Base-by-base conservation (phyloP, 78 protist species). In the Salpingoeca rosetta region DNA sequence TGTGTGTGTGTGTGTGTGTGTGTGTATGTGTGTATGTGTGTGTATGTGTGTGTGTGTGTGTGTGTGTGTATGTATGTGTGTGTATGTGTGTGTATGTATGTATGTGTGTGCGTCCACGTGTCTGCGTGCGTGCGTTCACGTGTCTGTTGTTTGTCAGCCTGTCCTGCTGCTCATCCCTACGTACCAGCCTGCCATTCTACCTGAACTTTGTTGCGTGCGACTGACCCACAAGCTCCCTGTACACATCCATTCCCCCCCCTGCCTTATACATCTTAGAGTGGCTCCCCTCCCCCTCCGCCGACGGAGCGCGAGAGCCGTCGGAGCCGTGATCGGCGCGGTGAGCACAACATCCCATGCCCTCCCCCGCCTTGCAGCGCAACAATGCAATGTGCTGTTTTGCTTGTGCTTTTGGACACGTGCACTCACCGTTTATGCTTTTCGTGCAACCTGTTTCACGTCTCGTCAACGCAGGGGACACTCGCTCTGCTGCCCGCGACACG, bases 41-140 rank as follows among this genome's bases (percentile, higher is more conserved):
- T 27, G 80, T 76, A 0, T 78, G 81, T 78, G 81, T 78, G 81
- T 78, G 44, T 38, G 81, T 77, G 36, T 77, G 81, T 77, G 44
- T 22, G 81, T 38, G 81, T 31, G n/a, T 31, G 77, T 73, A 73
- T 73, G 42, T 38, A 38, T 77, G 36, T 22, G 81, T 77, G 81
- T 77, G 44, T 77, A 3, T 22, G 81, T 17, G 26, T 2, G 81
- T 77, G 31, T 37, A 42, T 22, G 31, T 2, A 22, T 38, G n/a
- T n/a, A n/a, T n/a, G n/a, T n/a, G n/a, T n/a, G n/a, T n/a, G n/a
- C n/a, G n/a, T n/a, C n/a, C n/a, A n/a, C n/a, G n/a, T n/a, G n/a
- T n/a, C n/a, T n/a, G n/a, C n/a, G n/a, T n/a, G n/a, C n/a, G n/a
- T n/a, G n/a, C n/a, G n/a, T n/a, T n/a, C n/a, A n/a, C n/a, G n/a